phyloP scores from a whole-genome alignment of 2,329 filamentous ascomycete species.

The Fusarium incarnatum region DNA sequence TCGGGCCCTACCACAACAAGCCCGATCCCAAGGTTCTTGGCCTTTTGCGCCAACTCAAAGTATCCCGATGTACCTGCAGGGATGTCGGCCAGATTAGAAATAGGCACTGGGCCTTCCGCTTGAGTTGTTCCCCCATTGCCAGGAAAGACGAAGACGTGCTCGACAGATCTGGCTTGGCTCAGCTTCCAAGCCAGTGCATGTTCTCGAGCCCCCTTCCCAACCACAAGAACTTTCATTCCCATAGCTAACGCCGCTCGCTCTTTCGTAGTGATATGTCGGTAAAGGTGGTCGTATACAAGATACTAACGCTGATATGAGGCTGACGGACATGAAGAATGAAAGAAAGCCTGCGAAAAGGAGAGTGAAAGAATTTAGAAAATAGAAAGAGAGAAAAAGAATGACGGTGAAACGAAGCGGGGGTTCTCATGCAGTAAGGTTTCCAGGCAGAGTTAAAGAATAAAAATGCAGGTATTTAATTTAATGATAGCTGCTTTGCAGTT shows the following conservation, averaged over 20 bases:
- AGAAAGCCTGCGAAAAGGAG: neutral
- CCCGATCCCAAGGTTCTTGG: slow-evolving; percentile 70
- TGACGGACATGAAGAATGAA: neutral
- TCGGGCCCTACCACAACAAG: slow-evolving; percentile 81
- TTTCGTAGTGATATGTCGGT: neutral
- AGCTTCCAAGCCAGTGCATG: slow-evolving; percentile 83
- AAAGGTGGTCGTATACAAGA: too few relatives aligned
- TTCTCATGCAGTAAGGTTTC: too few relatives aligned
- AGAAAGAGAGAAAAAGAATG: too few relatives aligned
- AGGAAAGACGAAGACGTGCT: slow-evolving; percentile 64
- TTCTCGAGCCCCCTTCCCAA: slow-evolving; percentile 81
- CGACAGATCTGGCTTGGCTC: slow-evolving; percentile 70
- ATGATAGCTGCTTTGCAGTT: neutral
- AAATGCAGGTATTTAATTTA: too few relatives aligned
- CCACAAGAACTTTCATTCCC: slow-evolving; percentile 65
- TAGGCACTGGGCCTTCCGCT: slow-evolving; percentile 59
- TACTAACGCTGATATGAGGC: too few relatives aligned
- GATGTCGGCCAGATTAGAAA: slow-evolving; percentile 63
- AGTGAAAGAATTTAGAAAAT: neutral
- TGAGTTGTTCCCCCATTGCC: slow-evolving; percentile 75
- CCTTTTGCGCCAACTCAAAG: slow-evolving; percentile 68
- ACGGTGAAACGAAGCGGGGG: too few relatives aligned
- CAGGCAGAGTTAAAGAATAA: too few relatives aligned
- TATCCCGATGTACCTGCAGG: slow-evolving; percentile 66
- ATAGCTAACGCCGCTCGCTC: too few relatives aligned